phyloP scores from a whole-genome alignment of 1,139 yeast genomes.

The Suhomyces yuchorum region DNA sequence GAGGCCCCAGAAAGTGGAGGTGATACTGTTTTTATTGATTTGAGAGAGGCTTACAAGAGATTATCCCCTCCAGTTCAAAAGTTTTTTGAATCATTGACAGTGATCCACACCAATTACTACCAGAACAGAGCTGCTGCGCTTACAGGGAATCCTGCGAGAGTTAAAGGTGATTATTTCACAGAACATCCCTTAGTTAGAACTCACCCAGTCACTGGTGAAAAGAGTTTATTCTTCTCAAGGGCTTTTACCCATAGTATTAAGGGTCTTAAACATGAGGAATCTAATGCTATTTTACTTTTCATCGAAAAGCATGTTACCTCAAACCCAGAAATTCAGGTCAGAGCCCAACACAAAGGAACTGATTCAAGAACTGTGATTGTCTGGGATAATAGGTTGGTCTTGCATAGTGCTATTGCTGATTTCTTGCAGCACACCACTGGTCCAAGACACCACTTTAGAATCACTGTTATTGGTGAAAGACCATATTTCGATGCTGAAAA shows the following conservation, averaged over 20 bases:
- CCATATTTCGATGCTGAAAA: slow-evolving; percentile 21
- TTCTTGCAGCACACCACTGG: slow-evolving; percentile 25
- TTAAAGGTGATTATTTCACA: slow-evolving; percentile 26
- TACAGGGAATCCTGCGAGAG: slow-evolving; percentile 19
- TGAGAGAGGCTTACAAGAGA: slow-evolving; percentile 35
- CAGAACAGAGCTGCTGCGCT: slow-evolving; percentile 23
- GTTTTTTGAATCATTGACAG: slow-evolving; percentile 32
- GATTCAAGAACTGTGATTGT: slow-evolving; percentile 27
- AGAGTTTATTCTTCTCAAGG: slow-evolving; percentile 26
- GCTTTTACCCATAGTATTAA: slow-evolving; percentile 27
- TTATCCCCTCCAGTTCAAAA: slow-evolving; percentile 33
- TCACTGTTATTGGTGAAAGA: slow-evolving; percentile 30
- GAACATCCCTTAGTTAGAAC: slow-evolving; percentile 34
- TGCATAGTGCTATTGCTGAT: slow-evolving; percentile 28
- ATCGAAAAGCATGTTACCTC: slow-evolving; percentile 25
- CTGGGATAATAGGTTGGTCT: slow-evolving; percentile 29
- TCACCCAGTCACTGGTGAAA: slow-evolving; percentile 34
- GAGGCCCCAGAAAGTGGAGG: slow-evolving; percentile 38
- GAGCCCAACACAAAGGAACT: slow-evolving; percentile 29
- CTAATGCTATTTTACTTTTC: slow-evolving; percentile 26
- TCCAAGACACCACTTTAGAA: slow-evolving; percentile 29
- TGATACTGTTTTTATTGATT: slow-evolving; percentile 36
- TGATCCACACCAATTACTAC: slow-evolving; percentile 28
- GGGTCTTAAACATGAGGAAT: slow-evolving; percentile 27
- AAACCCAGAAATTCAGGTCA: slow-evolving; percentile 30